Conservation (phyloP, 164 flowering plant genomes). For the Tetracentron sinense region DNA sequence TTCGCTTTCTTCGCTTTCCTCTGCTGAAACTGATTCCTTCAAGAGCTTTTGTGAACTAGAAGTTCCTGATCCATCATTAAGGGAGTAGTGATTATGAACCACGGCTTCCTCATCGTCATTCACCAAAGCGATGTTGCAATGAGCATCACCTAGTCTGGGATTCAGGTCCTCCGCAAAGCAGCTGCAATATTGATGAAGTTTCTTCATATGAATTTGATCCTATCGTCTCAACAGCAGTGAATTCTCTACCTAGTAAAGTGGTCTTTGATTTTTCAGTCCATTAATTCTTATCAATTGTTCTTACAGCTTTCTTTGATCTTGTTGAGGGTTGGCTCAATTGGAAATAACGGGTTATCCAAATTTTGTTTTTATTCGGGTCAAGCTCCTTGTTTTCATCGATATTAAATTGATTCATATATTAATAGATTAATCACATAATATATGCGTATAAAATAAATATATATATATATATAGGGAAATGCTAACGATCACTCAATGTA, state of each 20-base stretch:
- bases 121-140: slow-evolving; percentile 25
- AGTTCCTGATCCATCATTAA: neutral
- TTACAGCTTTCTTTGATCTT: too few species aligned
- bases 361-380: too few species aligned
- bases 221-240: neutral
- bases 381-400: too few species aligned
- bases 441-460: too few species aligned
- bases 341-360: too few species aligned
- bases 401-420: too few species aligned
- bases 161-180: slow-evolving; percentile 24
- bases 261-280: too few species aligned
- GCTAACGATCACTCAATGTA: too few species aligned
- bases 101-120: slow-evolving; percentile 26
- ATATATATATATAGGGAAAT: too few species aligned
- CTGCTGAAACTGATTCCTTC: slow-evolving; percentile 2
- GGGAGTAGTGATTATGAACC: neutral
- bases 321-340: too few species aligned
- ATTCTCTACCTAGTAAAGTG: neutral
- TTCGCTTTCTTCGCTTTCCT: neutral
- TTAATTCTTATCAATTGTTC: too few species aligned
- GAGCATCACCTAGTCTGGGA: slow-evolving; percentile 14
- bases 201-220: neutral
- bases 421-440: too few species aligned
- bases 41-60: slow-evolving; percentile 3
- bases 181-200: slow-evolving; percentile 21